Evolutionary conservation across 495 filamentous ascomycete species (phyloP), one percentile per base, ranked within the genome.

Genomic region (Xylaria cubensis): DNA sequence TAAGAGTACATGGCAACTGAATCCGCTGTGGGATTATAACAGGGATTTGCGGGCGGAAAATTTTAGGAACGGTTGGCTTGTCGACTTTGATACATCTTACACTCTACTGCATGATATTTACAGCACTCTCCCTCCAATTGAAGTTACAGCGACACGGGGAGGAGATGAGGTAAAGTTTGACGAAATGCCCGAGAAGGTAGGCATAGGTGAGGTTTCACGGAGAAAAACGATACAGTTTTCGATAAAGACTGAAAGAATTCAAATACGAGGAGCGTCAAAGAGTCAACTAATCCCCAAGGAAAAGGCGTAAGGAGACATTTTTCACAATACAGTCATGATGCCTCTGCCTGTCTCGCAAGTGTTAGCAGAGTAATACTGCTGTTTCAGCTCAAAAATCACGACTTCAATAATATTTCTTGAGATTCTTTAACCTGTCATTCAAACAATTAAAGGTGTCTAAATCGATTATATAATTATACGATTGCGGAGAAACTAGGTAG

Each of bases 71-170:
- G 50, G n/a, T 15, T 55, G 50, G 50, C 50, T 55, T 55, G 50
- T 55, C 21, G 50, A 55, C 50, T 55, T 26, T 26, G 50, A 55
- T 55, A 26, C 50, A 24, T 55, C 50, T 15, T 55, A 55, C n/a
- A 55, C 50, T 26, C 50, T 55, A 55, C 50, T 5, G 50, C 21
- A 55, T 55, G 50, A 26, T 55, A 9, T 55, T 55, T 55, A 55
- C 21, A 55, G 12, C 21, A 6, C 50, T 24, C 50, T 26, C 7
- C 4, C 50, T 55, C n/a, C n/a, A 55, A 26, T 55, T 26, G 50
- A 55, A 24, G 50, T 8, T 8, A 10, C 24, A 55, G 50, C 6
- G 24, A 55, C 50, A 3, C 50, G 12, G 13, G 50, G 7, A 55
- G 21, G 24, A 26, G 21, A 55, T 26, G 50, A 24, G n/a, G 50